Base-by-base conservation (phyloP, 1,284 basidiomycete genomes). In the Naganishia albida region DNA sequence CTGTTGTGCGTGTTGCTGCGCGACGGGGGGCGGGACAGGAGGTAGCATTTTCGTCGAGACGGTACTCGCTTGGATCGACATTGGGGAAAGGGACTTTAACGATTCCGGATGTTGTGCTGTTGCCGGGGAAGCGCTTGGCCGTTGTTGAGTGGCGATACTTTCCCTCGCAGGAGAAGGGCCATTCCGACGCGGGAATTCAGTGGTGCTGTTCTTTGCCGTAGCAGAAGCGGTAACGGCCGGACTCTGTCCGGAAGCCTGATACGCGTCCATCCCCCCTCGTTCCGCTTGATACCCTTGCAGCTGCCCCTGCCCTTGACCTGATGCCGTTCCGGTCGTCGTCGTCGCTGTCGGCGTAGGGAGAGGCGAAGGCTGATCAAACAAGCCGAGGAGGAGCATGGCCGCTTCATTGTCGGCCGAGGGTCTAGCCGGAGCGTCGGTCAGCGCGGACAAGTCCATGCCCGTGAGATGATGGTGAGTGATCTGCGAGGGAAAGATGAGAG, bases 351-450 rank as follows among this genome's bases (percentile, higher is more conserved):
- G 28, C 15, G 52, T 39, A 7, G 50, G 39, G 3, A 34, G 40
- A 20, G 43, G 62, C 10, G 55, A 44, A 2, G 54, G 54, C 42
- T 55, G 52, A 8, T 59, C 66, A 25, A 59, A 59, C 38, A 67
- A 40, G 2, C 66, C 63, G 3, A 67, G 52, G 2, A 67, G 48
- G 3, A 67, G 57, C 56, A 64, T 51, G n/a, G 66, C 66, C 4
- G 66, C 66, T 55, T 67, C 66, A 50, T 67, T 55, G 42, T 67
- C 66, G 16, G 62, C 62, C 26, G 53, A 25, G 7, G 46, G 46
- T 12, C 52, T 55, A 23, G 20, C 40, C 8, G 57, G 23, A 15
- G 57, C 20, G 25, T 60, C 57, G 46, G 57, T 60, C 20, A 50
- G 39, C n/a, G 57, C 46, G 25, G 46, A n/a, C 16, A 50, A 15